These are phyloP conservation scores for Penicillium nucicola DNA, from an alignment of 495 filamentous ascomycete genomes.

Conservation along the genomic window DNA sequence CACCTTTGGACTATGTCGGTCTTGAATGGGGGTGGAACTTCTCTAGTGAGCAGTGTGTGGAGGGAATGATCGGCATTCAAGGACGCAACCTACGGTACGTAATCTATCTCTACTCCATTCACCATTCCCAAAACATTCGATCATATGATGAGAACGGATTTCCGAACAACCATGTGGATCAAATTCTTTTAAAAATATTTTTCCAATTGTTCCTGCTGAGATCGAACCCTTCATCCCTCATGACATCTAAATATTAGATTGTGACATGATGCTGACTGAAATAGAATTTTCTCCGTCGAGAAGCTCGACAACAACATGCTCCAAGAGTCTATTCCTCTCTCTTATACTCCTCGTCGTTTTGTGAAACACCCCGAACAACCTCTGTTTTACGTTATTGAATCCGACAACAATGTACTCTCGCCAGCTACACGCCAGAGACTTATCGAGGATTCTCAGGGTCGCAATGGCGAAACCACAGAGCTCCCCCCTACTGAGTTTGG, in stretches of 20 bases:
- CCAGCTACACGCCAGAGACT: conserved; percentile 67
- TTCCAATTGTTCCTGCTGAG: conserved; percentile 80
- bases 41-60: conserved; percentile 84
- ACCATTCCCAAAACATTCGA: conserved; percentile 8
- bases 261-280: conserved; percentile 26
- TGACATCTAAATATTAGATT: neutral
- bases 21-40: conserved; percentile 96
- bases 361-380: conserved; percentile 84
- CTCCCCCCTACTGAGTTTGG: conserved; percentile 86
- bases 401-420: conserved; percentile 85
- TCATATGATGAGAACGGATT: conserved; percentile 66
- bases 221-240: conserved; percentile 16
- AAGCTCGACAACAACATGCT: conserved; percentile 82
- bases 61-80: conserved; percentile 96
- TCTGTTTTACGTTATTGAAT: conserved; percentile 89
- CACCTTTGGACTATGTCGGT: conserved; percentile 81
- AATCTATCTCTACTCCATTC: conserved; percentile 5
- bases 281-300: conserved; percentile 86
- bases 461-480: conserved; percentile 65
- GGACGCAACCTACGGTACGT: conserved; percentile 84
- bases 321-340: conserved; percentile 82
- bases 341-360: conserved; percentile 85
- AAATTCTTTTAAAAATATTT: conserved; percentile 44
- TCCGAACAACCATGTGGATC: conserved; percentile 52
- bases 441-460: conserved; percentile 58